A percentile compares a stretch with the other conserved stretches of the same genome.
These are phyloP conservation scores for Aspergillus carbonarius DNA, from an alignment of 2,329 filamentous ascomycete genomes.

Conservation along the genomic window DNA sequence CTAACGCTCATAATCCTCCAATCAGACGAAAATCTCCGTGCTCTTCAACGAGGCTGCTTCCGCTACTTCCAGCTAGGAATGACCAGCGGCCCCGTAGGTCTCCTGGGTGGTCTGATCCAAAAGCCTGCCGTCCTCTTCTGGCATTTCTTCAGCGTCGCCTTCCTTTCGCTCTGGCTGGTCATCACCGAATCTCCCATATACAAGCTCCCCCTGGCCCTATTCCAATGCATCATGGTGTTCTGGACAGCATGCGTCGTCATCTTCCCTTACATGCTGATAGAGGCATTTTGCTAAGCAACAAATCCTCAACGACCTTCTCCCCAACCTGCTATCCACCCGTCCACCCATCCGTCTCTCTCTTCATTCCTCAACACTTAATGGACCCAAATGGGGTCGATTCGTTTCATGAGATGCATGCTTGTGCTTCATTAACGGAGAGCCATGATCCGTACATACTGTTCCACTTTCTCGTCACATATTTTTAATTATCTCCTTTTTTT, in stretches of 20 bases:
- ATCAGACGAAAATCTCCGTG: slow-evolving; percentile 66
- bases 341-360: background rate
- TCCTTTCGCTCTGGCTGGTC: slow-evolving; percentile 77
- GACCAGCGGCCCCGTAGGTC: slow-evolving; percentile 73
- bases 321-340: background rate
- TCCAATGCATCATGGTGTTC: slow-evolving; percentile 68
- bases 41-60: slow-evolving; percentile 88
- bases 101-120: slow-evolving; percentile 78
- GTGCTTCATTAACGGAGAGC: background rate
- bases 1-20: slow-evolving; percentile 3
- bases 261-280: slow-evolving; percentile 74
- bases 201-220: slow-evolving; percentile 63
- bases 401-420: background rate
- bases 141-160: slow-evolving; percentile 93
- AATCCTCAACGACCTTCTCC: background rate
- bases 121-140: slow-evolving; percentile 76
- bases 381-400: background rate
- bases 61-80: slow-evolving; percentile 78
- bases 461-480: background rate
- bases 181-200: slow-evolving; percentile 51
- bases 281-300: slow-evolving; percentile 49
- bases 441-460: background rate
- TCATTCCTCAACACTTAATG: background rate
- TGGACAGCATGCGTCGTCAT: slow-evolving; percentile 81
- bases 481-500: background rate